Percentiles rank a stretch among this genome's conserved stretches.
Conservation (phyloP, 352 stramenopile genomes). For the Phytopythium sindhum region DNA sequence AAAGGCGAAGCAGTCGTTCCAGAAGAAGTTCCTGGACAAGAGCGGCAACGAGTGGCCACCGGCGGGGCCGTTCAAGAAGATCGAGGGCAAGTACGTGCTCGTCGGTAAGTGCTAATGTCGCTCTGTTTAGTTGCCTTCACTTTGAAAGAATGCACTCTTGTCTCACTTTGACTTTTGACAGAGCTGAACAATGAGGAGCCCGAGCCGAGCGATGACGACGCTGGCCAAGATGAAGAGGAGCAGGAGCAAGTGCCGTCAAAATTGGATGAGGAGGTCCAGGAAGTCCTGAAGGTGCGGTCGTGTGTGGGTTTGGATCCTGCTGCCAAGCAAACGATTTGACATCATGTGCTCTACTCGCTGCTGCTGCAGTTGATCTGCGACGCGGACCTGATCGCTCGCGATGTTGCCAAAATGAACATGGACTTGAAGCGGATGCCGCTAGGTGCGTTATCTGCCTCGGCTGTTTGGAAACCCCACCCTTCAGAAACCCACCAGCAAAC, state of each 20-base stretch:
- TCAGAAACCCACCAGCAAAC: no score
- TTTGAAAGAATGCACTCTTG: not conserved
- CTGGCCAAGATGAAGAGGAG: conserved; percentile 21
- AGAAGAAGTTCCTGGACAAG: conserved; percentile 63
- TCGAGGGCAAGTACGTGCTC: conserved; percentile 59
- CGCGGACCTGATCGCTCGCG: conserved; percentile 40
- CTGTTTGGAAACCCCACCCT: not conserved
- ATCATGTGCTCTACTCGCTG: no score
- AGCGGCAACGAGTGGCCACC: conserved; percentile 67
- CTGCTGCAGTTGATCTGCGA: conserved; percentile 39
- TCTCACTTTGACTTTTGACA: not conserved
- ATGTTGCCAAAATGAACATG: conserved; percentile 49
- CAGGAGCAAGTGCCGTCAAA: conserved; percentile 25
- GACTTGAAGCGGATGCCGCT: conserved; percentile 51
- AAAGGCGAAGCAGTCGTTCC: conserved; percentile 49
- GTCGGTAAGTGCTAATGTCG: conserved; percentile 32
- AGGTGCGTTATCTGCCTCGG: conserved; percentile 14
- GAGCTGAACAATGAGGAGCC: conserved; percentile 23
- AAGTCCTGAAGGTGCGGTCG: conserved; percentile 30
- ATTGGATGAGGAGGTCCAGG: conserved; percentile 33
- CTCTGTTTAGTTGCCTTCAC: not conserved
- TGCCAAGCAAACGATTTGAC: not conserved
- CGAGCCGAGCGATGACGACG: conserved; percentile 10
- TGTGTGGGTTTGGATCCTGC: not conserved
- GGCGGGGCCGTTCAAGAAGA: conserved; percentile 32